A percentile compares a stretch with the other conserved stretches of the same genome.
These are phyloP conservation scores for Phialophora macrospora DNA, from an alignment of 2,329 filamentous ascomycete species.

Conservation along the genomic window DNA sequence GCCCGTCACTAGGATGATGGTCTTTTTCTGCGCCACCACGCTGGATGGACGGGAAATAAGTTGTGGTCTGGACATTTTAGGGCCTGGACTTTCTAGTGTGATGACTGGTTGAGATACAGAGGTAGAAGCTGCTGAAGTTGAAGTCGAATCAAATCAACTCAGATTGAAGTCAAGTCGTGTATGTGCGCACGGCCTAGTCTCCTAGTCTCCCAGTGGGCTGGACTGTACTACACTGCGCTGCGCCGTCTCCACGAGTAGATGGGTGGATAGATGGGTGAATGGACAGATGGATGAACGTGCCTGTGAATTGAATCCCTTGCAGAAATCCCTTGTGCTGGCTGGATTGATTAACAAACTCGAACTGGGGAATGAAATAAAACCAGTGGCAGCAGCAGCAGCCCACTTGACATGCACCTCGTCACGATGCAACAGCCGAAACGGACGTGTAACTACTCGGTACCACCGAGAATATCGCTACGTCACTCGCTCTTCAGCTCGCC, in stretches of 20 bases:
- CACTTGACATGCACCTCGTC: background rate
- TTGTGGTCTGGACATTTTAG: conserved; percentile 34
- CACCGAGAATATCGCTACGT: background rate
- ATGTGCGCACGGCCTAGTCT: background rate
- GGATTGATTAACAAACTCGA: no score
- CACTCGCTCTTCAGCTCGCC: background rate
- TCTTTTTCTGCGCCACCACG: conserved; percentile 31
- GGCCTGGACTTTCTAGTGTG: background rate
- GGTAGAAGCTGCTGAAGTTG: background rate
- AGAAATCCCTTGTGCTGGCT: no score
- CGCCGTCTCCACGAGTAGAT: no score
- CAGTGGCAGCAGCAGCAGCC: no score
- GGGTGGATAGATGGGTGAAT: no score
- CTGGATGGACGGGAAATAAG: conserved; percentile 32
- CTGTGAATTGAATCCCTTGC: no score
- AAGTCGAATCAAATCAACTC: background rate
- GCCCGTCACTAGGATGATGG: conserved; percentile 37
- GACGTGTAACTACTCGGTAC: background rate
- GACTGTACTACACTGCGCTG: background rate
- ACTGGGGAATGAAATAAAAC: no score
- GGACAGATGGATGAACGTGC: no score
- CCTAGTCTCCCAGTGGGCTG: background rate
- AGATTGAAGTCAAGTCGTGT: background rate
- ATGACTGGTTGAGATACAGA: background rate
- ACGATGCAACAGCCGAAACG: background rate